Evolutionary conservation across 208 protist species (phyloP).

Genomic region (Blechomonas ayalai): DNA sequence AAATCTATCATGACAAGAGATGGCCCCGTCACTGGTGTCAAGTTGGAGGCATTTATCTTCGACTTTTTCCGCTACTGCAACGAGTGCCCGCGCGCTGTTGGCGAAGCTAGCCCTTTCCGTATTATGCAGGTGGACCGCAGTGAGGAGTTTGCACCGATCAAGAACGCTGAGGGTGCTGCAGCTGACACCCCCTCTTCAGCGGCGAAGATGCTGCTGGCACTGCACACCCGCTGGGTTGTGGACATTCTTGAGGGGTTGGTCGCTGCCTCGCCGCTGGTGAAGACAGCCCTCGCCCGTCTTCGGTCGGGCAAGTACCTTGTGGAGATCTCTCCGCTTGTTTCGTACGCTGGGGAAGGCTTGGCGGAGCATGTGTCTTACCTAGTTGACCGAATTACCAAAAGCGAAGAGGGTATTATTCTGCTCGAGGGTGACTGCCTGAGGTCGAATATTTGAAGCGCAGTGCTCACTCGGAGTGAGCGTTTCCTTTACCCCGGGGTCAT

Average conservation of each 20-base stretch:
- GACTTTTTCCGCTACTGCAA: conserved; percentile 90
- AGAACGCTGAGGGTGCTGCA: conserved; percentile 88
- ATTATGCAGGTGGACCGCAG: conserved; percentile 84
- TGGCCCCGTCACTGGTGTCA: conserved; percentile 68
- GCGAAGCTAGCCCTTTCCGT: conserved; percentile 31
- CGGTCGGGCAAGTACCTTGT: conserved; percentile 16
- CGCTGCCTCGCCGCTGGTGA: conserved; percentile 3
- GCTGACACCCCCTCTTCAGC: conserved; percentile 88
- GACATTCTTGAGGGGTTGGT: conserved; percentile 10
- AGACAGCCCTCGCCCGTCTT: conserved; percentile 24
- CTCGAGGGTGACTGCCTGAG: conserved; percentile 5
- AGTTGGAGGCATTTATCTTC: conserved; percentile 98
- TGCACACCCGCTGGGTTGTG: conserved; percentile 69
- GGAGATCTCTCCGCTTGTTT: conserved; percentile 91
- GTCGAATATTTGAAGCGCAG: too few relatives aligned
- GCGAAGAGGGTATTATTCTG: conserved; percentile 9
- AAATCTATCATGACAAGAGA: conserved; percentile 92
- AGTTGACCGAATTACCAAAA: conserved; percentile 21
- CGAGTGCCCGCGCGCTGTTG: conserved; percentile 8
- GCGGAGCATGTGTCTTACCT: conserved; percentile 11
- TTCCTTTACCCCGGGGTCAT: too few relatives aligned
- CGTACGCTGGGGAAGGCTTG: conserved; percentile 89
- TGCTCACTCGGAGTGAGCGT: too few relatives aligned
- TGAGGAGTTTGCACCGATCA: conserved; percentile 96
- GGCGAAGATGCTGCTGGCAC: conserved; percentile 28